Conservation (phyloP, 345 rosid genomes). For the Erodium maritimum region DNA sequence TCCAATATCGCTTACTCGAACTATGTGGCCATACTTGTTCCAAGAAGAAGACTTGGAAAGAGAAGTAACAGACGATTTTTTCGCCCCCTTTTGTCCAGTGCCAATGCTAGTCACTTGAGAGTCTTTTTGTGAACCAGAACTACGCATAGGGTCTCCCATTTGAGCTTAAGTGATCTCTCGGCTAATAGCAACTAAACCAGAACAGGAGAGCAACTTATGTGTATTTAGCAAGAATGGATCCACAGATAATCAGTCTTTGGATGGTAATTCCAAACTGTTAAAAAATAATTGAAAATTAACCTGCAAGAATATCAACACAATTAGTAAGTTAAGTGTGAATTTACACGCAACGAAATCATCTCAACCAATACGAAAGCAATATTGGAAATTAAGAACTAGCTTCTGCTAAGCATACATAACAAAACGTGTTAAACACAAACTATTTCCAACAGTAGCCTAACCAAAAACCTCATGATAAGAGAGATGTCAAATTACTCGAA, state of each 20-base stretch:
- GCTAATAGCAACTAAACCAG: background rate
- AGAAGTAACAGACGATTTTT: conserved; percentile 3
- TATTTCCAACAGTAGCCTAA: too few relatives aligned
- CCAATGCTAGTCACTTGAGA: conserved; percentile 20
- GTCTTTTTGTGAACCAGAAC: conserved; percentile 22
- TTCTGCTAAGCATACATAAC: background rate
- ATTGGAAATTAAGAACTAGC: background rate
- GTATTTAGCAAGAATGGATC: too few relatives aligned
- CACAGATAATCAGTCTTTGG: too few relatives aligned
- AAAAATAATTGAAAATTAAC: background rate
- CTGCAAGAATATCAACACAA: background rate
- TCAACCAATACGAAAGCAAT: background rate
- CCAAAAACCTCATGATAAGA: too few relatives aligned
- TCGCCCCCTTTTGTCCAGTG: too few relatives aligned
- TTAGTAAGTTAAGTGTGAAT: background rate
- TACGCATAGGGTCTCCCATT: conserved; percentile 41
- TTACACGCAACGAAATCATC: background rate
- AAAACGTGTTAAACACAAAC: too few relatives aligned
- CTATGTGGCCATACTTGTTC: conserved; percentile 30
- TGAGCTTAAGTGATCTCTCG: background rate
- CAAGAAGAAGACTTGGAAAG: conserved; percentile 32
- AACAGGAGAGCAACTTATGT: too few relatives aligned
- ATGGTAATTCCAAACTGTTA: background rate
- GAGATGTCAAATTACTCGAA: too few relatives aligned
- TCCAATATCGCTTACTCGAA: conserved; percentile 16